Base-by-base conservation (phyloP, 805 yeast species). In the Wickerhamiella australiensis region DNA sequence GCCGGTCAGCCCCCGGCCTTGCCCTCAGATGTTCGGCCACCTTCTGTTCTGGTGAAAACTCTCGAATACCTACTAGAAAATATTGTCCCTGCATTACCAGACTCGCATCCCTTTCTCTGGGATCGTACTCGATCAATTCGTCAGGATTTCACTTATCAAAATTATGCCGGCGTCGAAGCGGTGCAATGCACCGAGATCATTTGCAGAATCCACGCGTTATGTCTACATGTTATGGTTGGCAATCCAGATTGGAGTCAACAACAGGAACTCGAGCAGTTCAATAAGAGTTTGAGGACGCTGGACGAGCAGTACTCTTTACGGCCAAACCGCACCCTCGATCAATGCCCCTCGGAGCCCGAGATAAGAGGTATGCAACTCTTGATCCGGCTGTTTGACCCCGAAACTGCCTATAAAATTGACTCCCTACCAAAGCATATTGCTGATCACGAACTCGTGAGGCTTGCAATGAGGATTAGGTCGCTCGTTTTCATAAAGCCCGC, bases 1-100 rank as follows among this genome's bases (percentile, higher is more conserved):
- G 96, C 97, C 0, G 98, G 97, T 5, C 96, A 92, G 57, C 95
- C 96, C 1, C 97, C 96, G 1, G 94, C 97, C 2, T 68, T 92
- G 51, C 99, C 98, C 0, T 86, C 96, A 1, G 98, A 92, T 63
- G 99, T 92, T 3, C 73, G 99, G 53, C 95, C 98, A 1, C 98
- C 99, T 0, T 75, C 73, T 49, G 70, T 88, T 1, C 66, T 92
- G 38, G 73, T 72, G 11, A 59, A 70, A 31, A 80, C 96, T 0
- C 66, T 92, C 52, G 72, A 82, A 52, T 85, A 85, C 61, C 71
- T 92, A 31, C 75, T 85, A 6, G 78, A 78, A 17, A 73, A 77
- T 37, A 64, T 82, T 1, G 63, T 90, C 12, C 75, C 76, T 0
- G 70, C 76, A 35, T 67, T 90, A 21, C 96, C 97, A 0, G 85